Percentiles rank a stretch among this genome's conserved stretches.
Evolutionary conservation across 352 stramenopile species (phyloP).

Genomic region (Phytophthora idaei): DNA sequence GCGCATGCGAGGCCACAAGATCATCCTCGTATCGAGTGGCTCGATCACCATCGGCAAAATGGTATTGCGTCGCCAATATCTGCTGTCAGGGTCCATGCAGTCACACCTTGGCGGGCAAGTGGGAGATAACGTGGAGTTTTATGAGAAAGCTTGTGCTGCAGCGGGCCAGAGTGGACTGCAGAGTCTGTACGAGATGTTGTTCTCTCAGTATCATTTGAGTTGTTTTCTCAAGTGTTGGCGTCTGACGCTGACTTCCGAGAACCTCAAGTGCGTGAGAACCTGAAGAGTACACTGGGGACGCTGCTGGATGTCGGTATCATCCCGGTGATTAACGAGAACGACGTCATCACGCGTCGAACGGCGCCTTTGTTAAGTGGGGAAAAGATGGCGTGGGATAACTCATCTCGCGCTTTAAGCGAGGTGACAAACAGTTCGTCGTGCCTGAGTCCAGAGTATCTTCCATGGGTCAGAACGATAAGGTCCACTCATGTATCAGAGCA

Average conservation of each 20-base stretch:
- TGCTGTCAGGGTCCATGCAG: constrained; percentile 86
- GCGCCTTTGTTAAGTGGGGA: constrained; percentile 53
- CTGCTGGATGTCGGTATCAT: constrained; percentile 81
- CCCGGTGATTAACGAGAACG: constrained; percentile 85
- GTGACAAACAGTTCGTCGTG: constrained; percentile 42
- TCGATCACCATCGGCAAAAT: constrained; percentile 82
- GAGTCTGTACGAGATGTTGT: constrained; percentile 85
- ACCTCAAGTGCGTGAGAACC: constrained; percentile 58
- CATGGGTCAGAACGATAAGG: constrained; percentile 77
- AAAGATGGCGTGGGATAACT: constrained; percentile 82
- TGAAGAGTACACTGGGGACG: constrained; percentile 63
- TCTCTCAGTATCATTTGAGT: constrained; percentile 78
- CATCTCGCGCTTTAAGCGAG: constrained; percentile 51
- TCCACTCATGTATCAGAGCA: constrained; percentile 32
- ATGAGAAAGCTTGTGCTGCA: constrained; percentile 72
- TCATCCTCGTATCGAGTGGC: constrained; percentile 86
- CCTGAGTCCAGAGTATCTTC: constrained; percentile 47
- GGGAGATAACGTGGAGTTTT: constrained; percentile 61
- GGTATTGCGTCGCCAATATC: constrained; percentile 80
- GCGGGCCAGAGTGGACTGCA: constrained; percentile 80
- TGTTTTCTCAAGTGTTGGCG: constrained; percentile 78
- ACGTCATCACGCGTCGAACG: constrained; percentile 72
- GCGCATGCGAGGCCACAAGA: constrained; percentile 82
- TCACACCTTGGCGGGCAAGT: constrained; percentile 76
- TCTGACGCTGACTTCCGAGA: constrained; percentile 77